Percentiles rank a stretch among this genome's conserved stretches.
These are phyloP conservation scores for Fusarium nygamai DNA, from an alignment of 2,329 filamentous ascomycete genomes.

Conservation along the genomic window DNA sequence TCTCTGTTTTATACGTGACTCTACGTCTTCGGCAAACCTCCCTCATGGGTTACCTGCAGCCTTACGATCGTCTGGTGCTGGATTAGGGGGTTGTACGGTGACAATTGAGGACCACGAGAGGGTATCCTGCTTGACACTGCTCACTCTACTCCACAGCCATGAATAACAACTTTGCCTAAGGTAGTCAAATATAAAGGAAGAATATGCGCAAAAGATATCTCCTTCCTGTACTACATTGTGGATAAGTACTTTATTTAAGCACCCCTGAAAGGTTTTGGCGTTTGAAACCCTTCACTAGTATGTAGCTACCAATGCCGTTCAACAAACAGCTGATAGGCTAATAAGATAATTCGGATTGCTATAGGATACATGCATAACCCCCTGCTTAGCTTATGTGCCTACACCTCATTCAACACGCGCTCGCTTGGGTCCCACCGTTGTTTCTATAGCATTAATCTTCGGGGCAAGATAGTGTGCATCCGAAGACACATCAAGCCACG, in stretches of 20 bases:
- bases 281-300: neutral
- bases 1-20: neutral
- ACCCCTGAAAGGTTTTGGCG: neutral
- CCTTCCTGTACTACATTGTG: neutral
- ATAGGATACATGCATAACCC: neutral
- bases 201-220: neutral
- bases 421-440: slow-evolving; percentile 49
- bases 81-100: neutral
- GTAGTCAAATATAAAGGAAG: neutral
- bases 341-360: neutral
- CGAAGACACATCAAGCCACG: slow-evolving; percentile 58
- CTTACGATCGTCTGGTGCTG: neutral
- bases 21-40: neutral
- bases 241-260: neutral
- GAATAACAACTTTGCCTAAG: neutral
- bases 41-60: neutral
- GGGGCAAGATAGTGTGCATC: slow-evolving; percentile 45
- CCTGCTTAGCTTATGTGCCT: neutral
- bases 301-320: neutral
- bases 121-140: neutral
- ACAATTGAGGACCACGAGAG: neutral
- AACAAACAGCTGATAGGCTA: neutral
- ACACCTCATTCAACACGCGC: slow-evolving; percentile 17
- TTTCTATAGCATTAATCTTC: slow-evolving; percentile 50
- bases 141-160: neutral